These are phyloP conservation scores for Acer campestre DNA, from an alignment of 345 rosid species.

Conservation along the genomic window DNA sequence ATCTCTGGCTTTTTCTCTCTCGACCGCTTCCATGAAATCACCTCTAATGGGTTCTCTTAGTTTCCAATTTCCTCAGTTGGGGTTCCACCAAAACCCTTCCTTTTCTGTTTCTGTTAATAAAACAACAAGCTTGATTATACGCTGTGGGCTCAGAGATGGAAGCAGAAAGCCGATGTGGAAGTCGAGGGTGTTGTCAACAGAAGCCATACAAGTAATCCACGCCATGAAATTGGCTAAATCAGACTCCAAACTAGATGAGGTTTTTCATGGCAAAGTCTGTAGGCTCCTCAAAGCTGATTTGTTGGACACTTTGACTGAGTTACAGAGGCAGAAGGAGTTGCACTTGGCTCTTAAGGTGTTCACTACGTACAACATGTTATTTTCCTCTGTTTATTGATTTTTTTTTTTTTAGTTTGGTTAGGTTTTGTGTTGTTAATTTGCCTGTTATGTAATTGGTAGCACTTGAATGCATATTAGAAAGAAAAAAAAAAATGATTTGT, in stretches of 20 bases:
- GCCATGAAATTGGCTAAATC: constrained; percentile 60
- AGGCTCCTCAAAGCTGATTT: constrained; percentile 64
- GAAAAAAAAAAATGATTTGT: neutral
- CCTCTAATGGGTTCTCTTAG: constrained; percentile 25
- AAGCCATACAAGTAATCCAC: constrained; percentile 63
- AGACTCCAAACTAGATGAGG: constrained; percentile 31
- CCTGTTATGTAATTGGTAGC: neutral
- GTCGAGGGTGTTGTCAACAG: constrained; percentile 50
- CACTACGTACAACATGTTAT: neutral
- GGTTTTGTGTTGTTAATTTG: neutral
- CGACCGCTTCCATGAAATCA: constrained; percentile 7
- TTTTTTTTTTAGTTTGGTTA: neutral
- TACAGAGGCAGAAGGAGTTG: constrained; percentile 51
- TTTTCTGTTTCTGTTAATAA: constrained; percentile 7
- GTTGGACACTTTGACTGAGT: constrained; percentile 46
- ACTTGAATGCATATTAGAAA: neutral
- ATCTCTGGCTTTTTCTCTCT: no score
- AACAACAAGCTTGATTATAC: constrained; percentile 24
- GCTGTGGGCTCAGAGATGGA: constrained; percentile 47
- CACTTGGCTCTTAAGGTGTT: constrained; percentile 51
- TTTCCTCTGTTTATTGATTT: neutral
- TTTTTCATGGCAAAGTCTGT: constrained; percentile 35
- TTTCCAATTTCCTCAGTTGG: constrained; percentile 23
- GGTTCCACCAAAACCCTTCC: neutral
- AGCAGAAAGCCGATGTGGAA: constrained; percentile 41